A percentile compares a stretch with the other conserved stretches of the same genome.
Evolutionary conservation across 306 rosid genomes (phyloP).

Genomic region (Psophocarpus tetragonolobus): DNA sequence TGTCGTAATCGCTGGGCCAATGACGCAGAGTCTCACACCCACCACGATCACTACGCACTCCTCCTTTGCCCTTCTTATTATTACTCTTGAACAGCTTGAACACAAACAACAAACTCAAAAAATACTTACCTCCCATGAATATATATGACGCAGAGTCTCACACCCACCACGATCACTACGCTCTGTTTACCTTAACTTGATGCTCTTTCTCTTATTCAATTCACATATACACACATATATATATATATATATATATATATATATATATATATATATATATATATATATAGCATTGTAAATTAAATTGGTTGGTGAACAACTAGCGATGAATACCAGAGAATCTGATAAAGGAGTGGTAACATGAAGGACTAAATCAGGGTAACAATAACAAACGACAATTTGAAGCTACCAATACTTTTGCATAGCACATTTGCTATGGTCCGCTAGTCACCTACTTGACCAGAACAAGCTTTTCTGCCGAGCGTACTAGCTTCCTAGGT

Average conservation of each 20-base stretch:
- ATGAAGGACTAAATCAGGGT: background rate
- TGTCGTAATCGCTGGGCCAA: constrained; percentile 70
- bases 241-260: too few relatives aligned
- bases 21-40: constrained; percentile 16
- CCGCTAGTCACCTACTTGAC: constrained; percentile 43
- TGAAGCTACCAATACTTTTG: background rate
- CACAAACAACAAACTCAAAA: constrained; percentile 41
- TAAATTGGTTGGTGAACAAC: background rate
- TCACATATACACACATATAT: too few relatives aligned
- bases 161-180: background rate
- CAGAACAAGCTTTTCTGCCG: background rate
- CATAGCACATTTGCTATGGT: constrained; percentile 38
- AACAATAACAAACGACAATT: background rate
- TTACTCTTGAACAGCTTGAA: constrained; percentile 50
- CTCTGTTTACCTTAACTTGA: too few relatives aligned
- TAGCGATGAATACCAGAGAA: background rate
- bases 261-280: too few relatives aligned
- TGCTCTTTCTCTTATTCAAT: too few relatives aligned
- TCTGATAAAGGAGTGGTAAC: constrained; percentile 29
- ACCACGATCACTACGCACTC: background rate
- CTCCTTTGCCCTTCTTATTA: constrained; percentile 37
- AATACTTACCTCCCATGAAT: constrained; percentile 40
- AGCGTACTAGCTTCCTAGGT: background rate
- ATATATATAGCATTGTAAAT: background rate
- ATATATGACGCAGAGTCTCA: constrained; percentile 20